Evolutionary conservation across 2,329 filamentous ascomycete species (phyloP).

Genomic region (Aspergillus sergii): DNA sequence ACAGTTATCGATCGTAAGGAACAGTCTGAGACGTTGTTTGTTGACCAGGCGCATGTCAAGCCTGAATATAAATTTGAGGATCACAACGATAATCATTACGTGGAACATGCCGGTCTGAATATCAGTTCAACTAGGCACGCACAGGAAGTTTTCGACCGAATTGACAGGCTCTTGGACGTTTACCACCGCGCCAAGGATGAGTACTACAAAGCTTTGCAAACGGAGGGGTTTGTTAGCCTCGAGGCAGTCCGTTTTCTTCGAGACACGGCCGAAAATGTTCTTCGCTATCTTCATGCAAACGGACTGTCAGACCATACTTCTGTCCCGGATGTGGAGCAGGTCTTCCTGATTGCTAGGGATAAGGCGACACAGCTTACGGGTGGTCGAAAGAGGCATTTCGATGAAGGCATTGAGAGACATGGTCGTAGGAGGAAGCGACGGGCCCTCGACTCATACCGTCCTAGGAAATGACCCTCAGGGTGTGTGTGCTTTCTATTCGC

Average conservation of each 20-base stretch:
- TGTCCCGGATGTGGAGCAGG: slow-evolving; percentile 36
- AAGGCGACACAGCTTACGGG: slow-evolving; percentile 40
- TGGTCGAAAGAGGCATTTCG: slow-evolving; percentile 44
- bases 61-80: background rate
- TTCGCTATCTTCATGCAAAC: slow-evolving; percentile 35
- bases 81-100: background rate
- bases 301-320: slow-evolving; percentile 28
- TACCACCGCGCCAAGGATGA: slow-evolving; percentile 43
- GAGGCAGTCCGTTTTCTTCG: slow-evolving; percentile 44
- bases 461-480: background rate
- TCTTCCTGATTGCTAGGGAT: slow-evolving; percentile 36
- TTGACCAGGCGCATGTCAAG: background rate
- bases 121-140: background rate
- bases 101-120: background rate
- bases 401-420: slow-evolving; percentile 21
- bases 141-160: slow-evolving; percentile 6
- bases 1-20: background rate
- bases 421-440: slow-evolving; percentile 16
- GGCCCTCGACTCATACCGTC: slow-evolving; percentile 31
- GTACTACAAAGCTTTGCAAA: slow-evolving; percentile 32
- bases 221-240: slow-evolving; percentile 25
- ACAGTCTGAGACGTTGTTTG: background rate
- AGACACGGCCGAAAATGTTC: slow-evolving; percentile 47
- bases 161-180: slow-evolving; percentile 28
- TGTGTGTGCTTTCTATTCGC: background rate